Evolutionary conservation across 441 rosid genomes (phyloP).

Genomic region (Isatis lusitanica): DNA sequence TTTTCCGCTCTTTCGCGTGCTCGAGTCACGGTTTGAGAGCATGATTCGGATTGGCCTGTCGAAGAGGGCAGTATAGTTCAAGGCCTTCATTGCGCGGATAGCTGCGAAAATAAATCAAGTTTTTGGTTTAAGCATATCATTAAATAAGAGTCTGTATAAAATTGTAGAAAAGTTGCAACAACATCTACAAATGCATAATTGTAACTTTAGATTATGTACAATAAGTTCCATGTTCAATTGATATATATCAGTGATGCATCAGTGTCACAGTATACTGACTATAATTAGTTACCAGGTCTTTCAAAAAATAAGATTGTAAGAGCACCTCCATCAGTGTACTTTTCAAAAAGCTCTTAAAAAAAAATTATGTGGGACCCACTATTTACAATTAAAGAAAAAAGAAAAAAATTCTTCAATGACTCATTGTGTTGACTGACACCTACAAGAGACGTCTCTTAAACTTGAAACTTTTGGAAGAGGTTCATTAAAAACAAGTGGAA

Average conservation of each 20-base stretch:
- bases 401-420: too few relatives aligned
- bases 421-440: too few relatives aligned
- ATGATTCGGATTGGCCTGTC: constrained; percentile 75
- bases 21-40: constrained; percentile 85
- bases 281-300: background rate
- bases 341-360: too few relatives aligned
- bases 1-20: constrained; percentile 59
- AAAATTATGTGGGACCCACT: too few relatives aligned
- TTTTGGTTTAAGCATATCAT: background rate
- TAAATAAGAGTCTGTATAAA: too few relatives aligned
- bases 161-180: background rate
- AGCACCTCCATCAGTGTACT: too few relatives aligned
- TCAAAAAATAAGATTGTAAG: background rate
- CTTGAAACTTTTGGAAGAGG: too few relatives aligned
- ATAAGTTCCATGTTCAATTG: too few relatives aligned
- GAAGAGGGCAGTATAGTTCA: constrained; percentile 64
- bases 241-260: background rate
- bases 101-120: constrained; percentile 43
- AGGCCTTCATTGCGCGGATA: constrained; percentile 51
- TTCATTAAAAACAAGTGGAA: too few relatives aligned
- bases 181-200: background rate
- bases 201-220: too few relatives aligned
- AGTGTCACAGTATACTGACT: background rate
- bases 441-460: too few relatives aligned
- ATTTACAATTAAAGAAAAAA: too few relatives aligned